Base-by-base conservation (phyloP, 306 rosid genomes). In the Hylodesmum podocarpum region DNA sequence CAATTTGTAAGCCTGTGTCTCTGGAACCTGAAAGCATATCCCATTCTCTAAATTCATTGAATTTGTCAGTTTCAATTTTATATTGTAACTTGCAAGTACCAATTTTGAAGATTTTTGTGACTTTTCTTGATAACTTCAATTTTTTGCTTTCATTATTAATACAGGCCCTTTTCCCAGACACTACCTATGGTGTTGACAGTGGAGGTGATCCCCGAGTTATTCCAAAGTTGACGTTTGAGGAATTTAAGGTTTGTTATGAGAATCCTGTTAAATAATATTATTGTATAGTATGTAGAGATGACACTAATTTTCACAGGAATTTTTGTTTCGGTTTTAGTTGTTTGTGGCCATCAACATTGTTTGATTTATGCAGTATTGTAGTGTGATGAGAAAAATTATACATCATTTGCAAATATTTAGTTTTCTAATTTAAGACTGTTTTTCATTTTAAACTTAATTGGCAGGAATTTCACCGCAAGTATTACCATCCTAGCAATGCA, bases 161-260 rank as follows among this genome's bases (percentile, higher is more conserved):
- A 31, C 92, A 95, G 99, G 97, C 97, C 80, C 98, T 95, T 76
- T 95, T 87, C 82, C 99, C 99, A 8, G 98, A 95, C 80, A 95
- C 87, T 78, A 86, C 98, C 39, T 95, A 91, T 69, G 98, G 97
- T 39, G 98, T 95, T 78, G 99, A 95, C 81, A 92, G 99, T 11
- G 99, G 99, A 79, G 99, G 99, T 16, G 99, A 95, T 83, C 99
- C 99, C 31, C 85, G 34, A 66, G 93, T 85, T 81, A 95, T 95
- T 84, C 99, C 99, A 53, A 92, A 87, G 61, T 90, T 95, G 84
- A 88, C 94, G 57, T 95, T 81, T 75, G 93, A 92, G 74, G 91
- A 91, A 78, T 95, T 95, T 81, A 91, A 92, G 99, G 99, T 95
- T 71, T 79, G 88, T 78, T 44, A 27, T 75, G 41, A 72, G 41